Evolutionary conservation across 2,329 filamentous ascomycete genomes (phyloP).

Genomic region (Graphilbum sp.): DNA sequence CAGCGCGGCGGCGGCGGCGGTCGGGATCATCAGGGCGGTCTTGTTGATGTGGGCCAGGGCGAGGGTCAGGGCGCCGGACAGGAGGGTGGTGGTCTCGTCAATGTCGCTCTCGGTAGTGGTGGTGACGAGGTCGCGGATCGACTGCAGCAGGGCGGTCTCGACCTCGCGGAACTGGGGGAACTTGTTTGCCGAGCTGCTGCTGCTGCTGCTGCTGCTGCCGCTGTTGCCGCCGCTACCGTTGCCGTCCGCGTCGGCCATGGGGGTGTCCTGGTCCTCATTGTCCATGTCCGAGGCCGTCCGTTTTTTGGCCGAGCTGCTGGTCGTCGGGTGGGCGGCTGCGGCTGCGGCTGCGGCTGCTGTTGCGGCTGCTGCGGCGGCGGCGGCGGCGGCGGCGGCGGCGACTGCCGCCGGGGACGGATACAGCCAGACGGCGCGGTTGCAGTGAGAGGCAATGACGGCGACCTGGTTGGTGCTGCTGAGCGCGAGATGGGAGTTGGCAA

Average conservation of each 20-base stretch:
- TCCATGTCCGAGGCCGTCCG: too few species aligned
- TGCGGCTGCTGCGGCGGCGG: constrained; percentile 7
- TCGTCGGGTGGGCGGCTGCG: constrained; percentile 2
- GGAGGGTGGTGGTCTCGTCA: constrained; percentile 62
- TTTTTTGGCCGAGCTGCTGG: background rate
- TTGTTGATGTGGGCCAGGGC: constrained; percentile 87
- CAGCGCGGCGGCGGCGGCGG: constrained; percentile 2
- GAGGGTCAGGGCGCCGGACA: constrained; percentile 80
- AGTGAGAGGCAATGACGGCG: constrained; percentile 79
- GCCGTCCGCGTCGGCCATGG: constrained; percentile 18
- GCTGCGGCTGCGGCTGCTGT: background rate
- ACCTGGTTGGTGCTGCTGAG: constrained; percentile 90
- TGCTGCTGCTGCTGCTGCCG: constrained; percentile 9
- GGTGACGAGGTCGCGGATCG: constrained; percentile 56
- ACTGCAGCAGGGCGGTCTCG: constrained; percentile 61
- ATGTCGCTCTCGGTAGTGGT: constrained; percentile 51
- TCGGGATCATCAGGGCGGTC: constrained; percentile 19
- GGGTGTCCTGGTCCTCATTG: background rate
- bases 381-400: constrained; percentile 57
- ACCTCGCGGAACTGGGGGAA: constrained; percentile 83
- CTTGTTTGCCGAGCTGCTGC: constrained; percentile 54
- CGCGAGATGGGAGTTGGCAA: constrained; percentile 90
- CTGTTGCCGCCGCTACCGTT: constrained; percentile 31
- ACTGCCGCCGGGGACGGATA: constrained; percentile 50
- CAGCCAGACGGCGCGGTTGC: constrained; percentile 73